phyloP scores from a whole-genome alignment of 331 rosid genomes.

The Cydonia oblonga region DNA sequence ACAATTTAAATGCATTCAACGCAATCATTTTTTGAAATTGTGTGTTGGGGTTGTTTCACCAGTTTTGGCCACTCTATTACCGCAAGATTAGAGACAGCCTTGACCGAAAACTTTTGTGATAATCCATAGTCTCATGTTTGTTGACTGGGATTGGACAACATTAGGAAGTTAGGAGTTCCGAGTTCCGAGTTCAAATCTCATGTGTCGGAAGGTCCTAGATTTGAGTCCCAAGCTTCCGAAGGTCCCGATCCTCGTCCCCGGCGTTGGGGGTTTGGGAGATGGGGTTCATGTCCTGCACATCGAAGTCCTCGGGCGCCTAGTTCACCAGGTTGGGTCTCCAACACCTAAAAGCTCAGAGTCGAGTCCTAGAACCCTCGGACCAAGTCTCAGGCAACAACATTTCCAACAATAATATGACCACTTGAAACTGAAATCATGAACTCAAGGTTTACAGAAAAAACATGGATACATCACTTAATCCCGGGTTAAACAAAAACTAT shows the following conservation, averaged over 20 bases:
- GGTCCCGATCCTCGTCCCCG: not conserved
- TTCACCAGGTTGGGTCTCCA: not conserved
- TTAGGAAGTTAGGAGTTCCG: not conserved
- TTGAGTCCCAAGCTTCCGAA: not conserved
- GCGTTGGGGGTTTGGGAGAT: not conserved
- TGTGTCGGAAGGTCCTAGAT: not conserved
- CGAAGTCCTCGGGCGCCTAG: not conserved
- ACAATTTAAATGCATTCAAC: too few relatives aligned
- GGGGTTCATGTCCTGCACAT: not conserved
- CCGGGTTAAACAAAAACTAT: not conserved
- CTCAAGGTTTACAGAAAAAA: constrained; percentile 1
- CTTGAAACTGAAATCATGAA: not conserved
- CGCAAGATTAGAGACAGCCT: too few relatives aligned
- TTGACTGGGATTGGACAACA: too few relatives aligned
- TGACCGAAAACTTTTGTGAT: too few relatives aligned
- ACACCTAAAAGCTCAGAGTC: not conserved
- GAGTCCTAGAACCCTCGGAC: not conserved
- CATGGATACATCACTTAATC: not conserved
- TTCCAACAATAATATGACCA: not conserved
- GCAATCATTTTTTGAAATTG: too few relatives aligned
- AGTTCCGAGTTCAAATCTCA: not conserved
- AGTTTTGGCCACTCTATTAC: too few relatives aligned
- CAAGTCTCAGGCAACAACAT: not conserved
- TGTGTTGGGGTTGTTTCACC: too few relatives aligned
- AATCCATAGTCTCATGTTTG: too few relatives aligned